Evolutionary conservation across 176 grass and related monocot genomes (phyloP).

Genomic region (Thinopyrum elongatum): DNA sequence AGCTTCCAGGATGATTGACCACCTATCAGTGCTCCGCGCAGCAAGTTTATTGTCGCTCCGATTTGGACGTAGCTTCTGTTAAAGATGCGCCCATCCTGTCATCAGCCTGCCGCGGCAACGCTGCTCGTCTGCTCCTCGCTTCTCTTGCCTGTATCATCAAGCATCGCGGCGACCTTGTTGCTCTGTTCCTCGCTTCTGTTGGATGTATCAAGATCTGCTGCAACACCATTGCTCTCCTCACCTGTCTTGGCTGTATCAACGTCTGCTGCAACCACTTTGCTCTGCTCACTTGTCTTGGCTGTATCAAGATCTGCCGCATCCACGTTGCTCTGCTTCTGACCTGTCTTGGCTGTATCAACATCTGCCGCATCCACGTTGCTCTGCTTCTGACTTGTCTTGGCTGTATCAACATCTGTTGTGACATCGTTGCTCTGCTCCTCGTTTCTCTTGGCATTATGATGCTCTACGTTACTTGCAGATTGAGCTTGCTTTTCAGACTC

Average conservation of each 20-base stretch:
- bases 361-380: not conserved
- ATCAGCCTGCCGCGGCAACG: conserved; percentile 18
- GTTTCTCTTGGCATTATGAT: conserved; percentile 22
- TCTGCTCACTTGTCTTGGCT: conserved; percentile 17
- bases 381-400: conserved; percentile 21
- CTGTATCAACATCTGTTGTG: conserved; percentile 1
- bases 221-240: not conserved
- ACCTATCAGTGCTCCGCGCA: not conserved
- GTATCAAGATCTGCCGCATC: conserved; percentile 1
- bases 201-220: conserved; percentile 17
- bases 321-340: conserved; percentile 5
- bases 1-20: conserved; percentile 6
- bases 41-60: conserved; percentile 27
- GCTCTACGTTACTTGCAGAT: conserved; percentile 17
- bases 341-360: conserved; percentile 19
- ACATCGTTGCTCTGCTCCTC: conserved; percentile 11
- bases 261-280: not conserved
- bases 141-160: conserved; percentile 31
- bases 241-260: conserved; percentile 24
- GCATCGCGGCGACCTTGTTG: not conserved
- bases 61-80: not conserved
- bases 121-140: conserved; percentile 17
- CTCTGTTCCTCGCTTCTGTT: conserved; percentile 23
- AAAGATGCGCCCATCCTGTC: not conserved
- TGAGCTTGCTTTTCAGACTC: conserved; percentile 38